A percentile compares a stretch with the other conserved stretches of the same genome.
Conservation (phyloP, 768 basidiomycete species). For the Pholiota conissans region DNA sequence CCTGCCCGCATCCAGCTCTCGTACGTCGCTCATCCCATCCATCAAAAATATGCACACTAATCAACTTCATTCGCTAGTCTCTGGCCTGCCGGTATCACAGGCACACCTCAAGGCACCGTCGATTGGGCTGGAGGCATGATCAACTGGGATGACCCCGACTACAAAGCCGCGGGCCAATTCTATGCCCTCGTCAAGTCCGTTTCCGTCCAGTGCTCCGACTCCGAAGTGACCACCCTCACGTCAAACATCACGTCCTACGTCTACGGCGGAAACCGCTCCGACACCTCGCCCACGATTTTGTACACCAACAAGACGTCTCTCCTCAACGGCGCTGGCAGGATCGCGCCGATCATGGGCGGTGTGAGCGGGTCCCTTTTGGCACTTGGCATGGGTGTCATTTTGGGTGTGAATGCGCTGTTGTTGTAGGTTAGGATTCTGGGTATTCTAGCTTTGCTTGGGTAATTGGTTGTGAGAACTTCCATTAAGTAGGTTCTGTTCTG, state of each 20-base stretch:
- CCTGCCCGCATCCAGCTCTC: conserved; percentile 82
- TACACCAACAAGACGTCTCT: conserved; percentile 61
- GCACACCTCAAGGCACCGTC: conserved; percentile 65
- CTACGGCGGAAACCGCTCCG: conserved; percentile 54
- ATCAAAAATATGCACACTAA: background rate
- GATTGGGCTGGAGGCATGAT: conserved; percentile 84
- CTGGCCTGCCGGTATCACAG: conserved; percentile 79
- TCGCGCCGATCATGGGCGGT: conserved; percentile 15
- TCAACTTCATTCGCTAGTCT: conserved; percentile 39
- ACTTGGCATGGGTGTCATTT: conserved; percentile 25
- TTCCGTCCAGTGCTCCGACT: conserved; percentile 62
- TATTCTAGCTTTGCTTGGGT: background rate
- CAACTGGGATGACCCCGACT: conserved; percentile 80
- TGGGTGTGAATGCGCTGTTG: conserved; percentile 25
- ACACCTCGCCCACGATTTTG: conserved; percentile 50
- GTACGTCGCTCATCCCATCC: conserved; percentile 34
- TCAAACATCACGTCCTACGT: conserved; percentile 61
- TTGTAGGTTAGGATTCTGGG: conserved; percentile 9
- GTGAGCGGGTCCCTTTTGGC: conserved; percentile 19
- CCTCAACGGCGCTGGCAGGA: conserved; percentile 44
- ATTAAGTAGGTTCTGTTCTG: background rate
- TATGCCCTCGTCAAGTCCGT: conserved; percentile 64
- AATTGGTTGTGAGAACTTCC: background rate
- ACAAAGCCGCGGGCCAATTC: conserved; percentile 71
- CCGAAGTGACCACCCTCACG: conserved; percentile 37